Evolutionary conservation across 2,329 filamentous ascomycete genomes (phyloP), one percentile per base, ranked within the genome.

Genomic region (Calonectria crousiana): DNA sequence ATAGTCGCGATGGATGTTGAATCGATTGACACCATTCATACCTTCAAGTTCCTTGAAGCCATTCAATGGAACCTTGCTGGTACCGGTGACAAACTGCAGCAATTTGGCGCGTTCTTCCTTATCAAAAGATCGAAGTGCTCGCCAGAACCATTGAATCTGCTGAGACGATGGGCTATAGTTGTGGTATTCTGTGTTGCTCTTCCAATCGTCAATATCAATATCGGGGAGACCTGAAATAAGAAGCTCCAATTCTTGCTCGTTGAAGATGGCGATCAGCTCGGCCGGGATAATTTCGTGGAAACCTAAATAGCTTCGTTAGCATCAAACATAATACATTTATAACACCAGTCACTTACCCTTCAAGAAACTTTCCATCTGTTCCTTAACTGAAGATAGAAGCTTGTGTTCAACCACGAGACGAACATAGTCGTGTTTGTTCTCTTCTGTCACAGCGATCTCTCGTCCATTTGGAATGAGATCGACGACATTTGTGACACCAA

Each of bases 81-180:
- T 99, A 84, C 97, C 97, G 1, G 97, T 99, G 78, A 99, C 97
- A 84, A 99, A 99, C 83, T 99, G 97, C 56, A 99, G 90, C 76
- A 99, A 88, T 86, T 99, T 99, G 80, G 97, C 97, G 74, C 95
- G 95, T 87, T 99, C 97, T 87, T 99, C 97, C 87, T 98, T 98
- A 88, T 98, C 97, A 82, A 98, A 99, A 6, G 96, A 98, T 80
- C 97, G 93, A 53, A 99, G 92, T 32, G 97, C 97, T 81, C 97
- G 94, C 97, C 97, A 99, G 92, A 99, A 99, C 97, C 97, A 99
- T 84, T 98, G 96, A 74, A 99, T 98, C 84, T 99, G 97, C 56
- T 95, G 95, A 4, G 97, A 98, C 0, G 96, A 96, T 38, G 95
- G 93, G 6, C 92, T 95, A 87, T 99, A 99, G 85, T 98, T 98